Conservation (phyloP, 164 flowering plant species). For the Saururus chinensis region DNA sequence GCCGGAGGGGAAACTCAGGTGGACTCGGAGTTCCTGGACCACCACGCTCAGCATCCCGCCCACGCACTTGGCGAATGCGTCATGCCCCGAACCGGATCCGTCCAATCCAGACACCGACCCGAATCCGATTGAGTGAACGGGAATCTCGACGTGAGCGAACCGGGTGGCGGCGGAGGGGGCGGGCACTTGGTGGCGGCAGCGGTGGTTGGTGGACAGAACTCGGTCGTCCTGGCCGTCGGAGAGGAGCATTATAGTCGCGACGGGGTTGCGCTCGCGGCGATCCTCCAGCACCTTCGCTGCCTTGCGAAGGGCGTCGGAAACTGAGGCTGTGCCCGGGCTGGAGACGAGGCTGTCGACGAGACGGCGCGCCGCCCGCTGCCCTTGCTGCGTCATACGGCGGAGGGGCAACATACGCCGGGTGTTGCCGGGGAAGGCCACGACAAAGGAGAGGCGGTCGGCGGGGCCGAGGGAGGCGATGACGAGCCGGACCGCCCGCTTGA, state of each 20-base stretch:
- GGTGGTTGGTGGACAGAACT: conserved; percentile 4
- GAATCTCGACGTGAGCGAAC: conserved; percentile 86
- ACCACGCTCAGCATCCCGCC: conserved; percentile 86
- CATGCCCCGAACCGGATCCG: conserved; percentile 17
- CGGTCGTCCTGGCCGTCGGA: conserved; percentile 75
- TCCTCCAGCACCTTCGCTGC: conserved; percentile 84
- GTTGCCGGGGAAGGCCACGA: conserved; percentile 41
- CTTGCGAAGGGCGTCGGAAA: conserved; percentile 60
- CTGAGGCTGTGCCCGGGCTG: conserved; percentile 51
- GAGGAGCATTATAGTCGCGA: conserved; percentile 67
- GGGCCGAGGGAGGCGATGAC: conserved; percentile 57
- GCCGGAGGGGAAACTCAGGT: conserved; percentile 44
- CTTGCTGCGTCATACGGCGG: conserved; percentile 59
- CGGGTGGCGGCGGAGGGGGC: conserved; percentile 41
- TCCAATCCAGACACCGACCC: conserved; percentile 1
- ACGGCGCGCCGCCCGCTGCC: conserved; percentile 58
- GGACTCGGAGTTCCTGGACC: conserved; percentile 61
- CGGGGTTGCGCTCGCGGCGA: conserved; percentile 81
- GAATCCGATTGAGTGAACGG: conserved; percentile 49
- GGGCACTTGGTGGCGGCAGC: conserved; percentile 17
- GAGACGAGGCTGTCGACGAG: conserved; percentile 56
- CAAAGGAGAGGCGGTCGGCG: conserved; percentile 70
- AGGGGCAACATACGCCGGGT: conserved; percentile 56
- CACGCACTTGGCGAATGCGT: conserved; percentile 73
- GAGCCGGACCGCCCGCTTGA: conserved; percentile 55